Evolutionary conservation across 208 protist species (phyloP).

Genomic region (Naegleria fowleri): DNA sequence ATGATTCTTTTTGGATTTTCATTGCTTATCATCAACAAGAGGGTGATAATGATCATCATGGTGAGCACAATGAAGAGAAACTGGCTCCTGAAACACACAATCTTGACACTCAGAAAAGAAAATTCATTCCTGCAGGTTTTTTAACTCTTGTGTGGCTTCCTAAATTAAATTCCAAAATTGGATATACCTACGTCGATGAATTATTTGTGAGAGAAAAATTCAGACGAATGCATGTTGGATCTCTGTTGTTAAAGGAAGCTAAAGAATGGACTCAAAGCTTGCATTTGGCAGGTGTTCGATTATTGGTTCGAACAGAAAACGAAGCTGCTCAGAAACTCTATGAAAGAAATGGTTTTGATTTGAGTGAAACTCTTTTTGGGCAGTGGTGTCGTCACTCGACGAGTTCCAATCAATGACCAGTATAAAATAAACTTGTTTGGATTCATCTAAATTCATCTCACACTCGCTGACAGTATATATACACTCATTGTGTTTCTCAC

Average conservation of each 20-base stretch:
- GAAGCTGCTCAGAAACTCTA: background rate
- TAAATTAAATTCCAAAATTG: constrained; percentile 2
- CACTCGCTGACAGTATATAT: too few species aligned
- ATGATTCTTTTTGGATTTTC: too few species aligned
- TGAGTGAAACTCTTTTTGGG: background rate
- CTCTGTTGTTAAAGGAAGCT: background rate
- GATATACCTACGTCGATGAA: constrained; percentile 9
- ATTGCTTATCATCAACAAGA: too few species aligned
- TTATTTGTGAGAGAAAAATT: background rate
- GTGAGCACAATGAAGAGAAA: too few species aligned
- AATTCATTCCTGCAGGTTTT: background rate
- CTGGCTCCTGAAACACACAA: too few species aligned
- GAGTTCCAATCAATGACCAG: too few species aligned
- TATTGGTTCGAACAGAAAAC: background rate
- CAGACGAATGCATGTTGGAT: background rate
- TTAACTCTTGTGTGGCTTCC: background rate
- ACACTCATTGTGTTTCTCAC: too few species aligned
- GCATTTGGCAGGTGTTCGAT: background rate
- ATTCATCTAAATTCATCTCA: too few species aligned
- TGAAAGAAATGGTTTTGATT: background rate
- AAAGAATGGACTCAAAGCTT: background rate
- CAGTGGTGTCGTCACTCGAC: background rate
- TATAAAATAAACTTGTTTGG: too few species aligned
- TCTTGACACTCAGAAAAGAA: too few species aligned
- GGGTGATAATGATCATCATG: too few species aligned